A percentile compares a stretch with the other conserved stretches of the same genome.
Conservation (phyloP, 257 asterid genomes). For the Ajuga chamaepitys region DNA sequence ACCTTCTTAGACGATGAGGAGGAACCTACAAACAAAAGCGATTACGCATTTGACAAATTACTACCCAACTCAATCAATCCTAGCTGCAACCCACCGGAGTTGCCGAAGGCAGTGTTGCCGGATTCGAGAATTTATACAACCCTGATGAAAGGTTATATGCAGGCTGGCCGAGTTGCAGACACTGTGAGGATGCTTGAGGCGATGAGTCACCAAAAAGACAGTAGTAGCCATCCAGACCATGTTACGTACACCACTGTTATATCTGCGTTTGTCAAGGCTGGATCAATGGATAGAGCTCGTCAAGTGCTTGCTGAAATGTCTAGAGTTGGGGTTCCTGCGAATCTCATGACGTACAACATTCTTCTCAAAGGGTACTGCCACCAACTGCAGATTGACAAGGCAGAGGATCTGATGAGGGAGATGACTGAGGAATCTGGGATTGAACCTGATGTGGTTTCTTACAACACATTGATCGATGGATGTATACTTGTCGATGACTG, state of each 20-base stretch:
- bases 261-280: conserved; percentile 72
- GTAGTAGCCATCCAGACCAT: conserved; percentile 71
- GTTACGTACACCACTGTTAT: conserved; percentile 86
- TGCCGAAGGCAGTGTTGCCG: conserved; percentile 45
- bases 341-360: conserved; percentile 74
- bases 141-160: conserved; percentile 96
- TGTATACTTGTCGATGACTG: conserved; percentile 76
- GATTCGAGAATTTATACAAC: conserved; percentile 86
- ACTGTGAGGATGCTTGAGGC: conserved; percentile 89
- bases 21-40: neutral
- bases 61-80: conserved; percentile 53
- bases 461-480: conserved; percentile 81
- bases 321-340: conserved; percentile 58
- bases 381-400: conserved; percentile 74
- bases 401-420: conserved; percentile 61
- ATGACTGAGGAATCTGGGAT: conserved; percentile 55
- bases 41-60: conserved; percentile 38
- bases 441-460: conserved; percentile 92
- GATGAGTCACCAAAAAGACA: conserved; percentile 73
- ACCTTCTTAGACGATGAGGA: conserved; percentile 16
- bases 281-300: conserved; percentile 72
- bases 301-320: conserved; percentile 74
- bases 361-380: conserved; percentile 92
- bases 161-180: conserved; percentile 66
- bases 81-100: conserved; percentile 42